phyloP scores from a whole-genome alignment of 768 basidiomycete genomes.

The Gautieria morchelliformis region DNA sequence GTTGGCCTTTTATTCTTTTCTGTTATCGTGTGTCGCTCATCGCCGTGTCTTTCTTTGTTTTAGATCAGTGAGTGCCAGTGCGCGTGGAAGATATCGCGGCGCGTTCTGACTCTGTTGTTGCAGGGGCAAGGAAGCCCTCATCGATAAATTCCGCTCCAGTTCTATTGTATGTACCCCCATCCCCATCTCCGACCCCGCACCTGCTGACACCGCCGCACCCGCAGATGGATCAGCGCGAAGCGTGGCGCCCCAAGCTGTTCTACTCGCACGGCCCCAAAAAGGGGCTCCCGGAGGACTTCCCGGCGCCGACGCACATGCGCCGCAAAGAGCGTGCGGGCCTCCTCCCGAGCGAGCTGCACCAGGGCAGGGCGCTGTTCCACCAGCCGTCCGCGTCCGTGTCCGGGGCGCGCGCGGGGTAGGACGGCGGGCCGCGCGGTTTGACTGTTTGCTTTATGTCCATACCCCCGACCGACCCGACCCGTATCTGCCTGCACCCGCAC shows the following conservation, averaged over 20 bases:
- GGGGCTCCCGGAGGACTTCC: constrained; percentile 75
- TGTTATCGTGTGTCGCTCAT: neutral
- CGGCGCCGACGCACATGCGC: constrained; percentile 68
- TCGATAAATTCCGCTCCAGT: constrained; percentile 61
- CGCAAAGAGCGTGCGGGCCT: constrained; percentile 79
- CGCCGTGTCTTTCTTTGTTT: neutral
- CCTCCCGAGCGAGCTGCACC: constrained; percentile 2
- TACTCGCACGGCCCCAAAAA: constrained; percentile 62
- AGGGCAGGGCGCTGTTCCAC: neutral
- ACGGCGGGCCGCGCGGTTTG: too few relatives aligned
- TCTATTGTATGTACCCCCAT: neutral
- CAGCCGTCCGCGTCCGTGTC: too few relatives aligned
- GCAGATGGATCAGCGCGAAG: constrained; percentile 70
- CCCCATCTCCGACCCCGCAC: neutral
- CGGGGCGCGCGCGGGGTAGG: neutral
- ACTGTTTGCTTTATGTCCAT: too few relatives aligned
- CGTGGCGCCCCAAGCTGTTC: constrained; percentile 81
- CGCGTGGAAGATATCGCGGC: neutral
- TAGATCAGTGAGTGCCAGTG: constrained; percentile 2
- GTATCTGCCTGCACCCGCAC: too few relatives aligned
- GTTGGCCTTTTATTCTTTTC: constrained; percentile 22
- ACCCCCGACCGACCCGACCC: too few relatives aligned
- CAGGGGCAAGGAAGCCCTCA: constrained; percentile 82
- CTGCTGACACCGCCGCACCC: neutral
- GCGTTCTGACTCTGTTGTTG: neutral